Conservation (phyloP, 106 monocot genomes). For the Alisma plantagoaquatica region DNA sequence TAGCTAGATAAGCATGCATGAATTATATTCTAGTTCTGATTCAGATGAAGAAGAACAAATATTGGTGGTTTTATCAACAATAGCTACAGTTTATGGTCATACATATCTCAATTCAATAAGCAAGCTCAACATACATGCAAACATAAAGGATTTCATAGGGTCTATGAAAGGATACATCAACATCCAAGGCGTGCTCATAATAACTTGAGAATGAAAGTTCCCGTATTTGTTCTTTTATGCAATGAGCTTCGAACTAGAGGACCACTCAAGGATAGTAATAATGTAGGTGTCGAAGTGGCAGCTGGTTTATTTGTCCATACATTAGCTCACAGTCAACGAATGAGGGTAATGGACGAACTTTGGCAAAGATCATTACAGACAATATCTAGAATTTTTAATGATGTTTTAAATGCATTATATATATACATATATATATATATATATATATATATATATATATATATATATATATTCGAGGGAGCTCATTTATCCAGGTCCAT, state of each 20-base stretch:
- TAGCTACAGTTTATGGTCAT: too few species aligned
- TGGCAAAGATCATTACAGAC: not conserved
- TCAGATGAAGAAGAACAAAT: too few species aligned
- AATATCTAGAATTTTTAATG: not conserved
- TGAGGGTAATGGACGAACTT: not conserved
- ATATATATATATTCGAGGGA: not conserved
- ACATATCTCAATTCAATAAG: too few species aligned
- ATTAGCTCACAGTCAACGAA: too few species aligned
- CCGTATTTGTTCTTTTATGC: not conserved
- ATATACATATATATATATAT: too few species aligned
- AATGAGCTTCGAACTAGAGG: not conserved
- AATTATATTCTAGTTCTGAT: too few species aligned
- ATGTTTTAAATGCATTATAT: too few species aligned
- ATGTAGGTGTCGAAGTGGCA: not conserved
- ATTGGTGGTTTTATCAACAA: too few species aligned
- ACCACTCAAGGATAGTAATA: not conserved
- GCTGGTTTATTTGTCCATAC: not conserved
- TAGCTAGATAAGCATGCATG: too few species aligned
- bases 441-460: too few species aligned
- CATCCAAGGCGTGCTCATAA: not conserved
- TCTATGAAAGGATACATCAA: not conserved
- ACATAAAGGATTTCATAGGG: too few species aligned
- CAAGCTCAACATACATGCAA: not conserved
- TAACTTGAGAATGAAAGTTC: not conserved
- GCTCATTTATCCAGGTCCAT: not conserved